These are phyloP conservation scores for Dactylellina cionopaga DNA, from an alignment of 2,329 filamentous ascomycete species.

Conservation along the genomic window DNA sequence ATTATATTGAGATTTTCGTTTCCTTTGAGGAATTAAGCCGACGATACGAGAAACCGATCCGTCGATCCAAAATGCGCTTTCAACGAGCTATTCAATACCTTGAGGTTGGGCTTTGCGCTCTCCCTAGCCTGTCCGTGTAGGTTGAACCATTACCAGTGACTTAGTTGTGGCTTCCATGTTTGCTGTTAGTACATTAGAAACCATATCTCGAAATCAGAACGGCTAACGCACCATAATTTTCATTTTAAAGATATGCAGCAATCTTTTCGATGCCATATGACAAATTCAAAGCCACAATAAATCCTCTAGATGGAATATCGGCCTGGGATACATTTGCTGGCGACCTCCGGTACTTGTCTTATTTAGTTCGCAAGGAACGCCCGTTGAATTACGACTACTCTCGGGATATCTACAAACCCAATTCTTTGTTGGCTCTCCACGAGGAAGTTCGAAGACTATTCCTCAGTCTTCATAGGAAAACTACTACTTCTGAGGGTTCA, in stretches of 20 bases:
- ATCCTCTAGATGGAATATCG: too few relatives aligned
- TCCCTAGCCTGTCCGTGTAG: not conserved
- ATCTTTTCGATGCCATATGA: not conserved
- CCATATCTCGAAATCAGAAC: too few relatives aligned
- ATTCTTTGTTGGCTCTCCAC: not conserved
- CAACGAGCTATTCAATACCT: not conserved
- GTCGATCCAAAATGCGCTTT: too few relatives aligned
- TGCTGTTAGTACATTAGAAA: too few relatives aligned
- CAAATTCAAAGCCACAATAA: not conserved
- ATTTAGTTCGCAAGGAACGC: not conserved
- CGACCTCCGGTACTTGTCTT: slow-evolving; percentile 10
- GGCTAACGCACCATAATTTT: too few relatives aligned
- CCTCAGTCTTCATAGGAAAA: not conserved
- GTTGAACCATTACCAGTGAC: too few relatives aligned
- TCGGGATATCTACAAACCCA: slow-evolving; percentile 2
- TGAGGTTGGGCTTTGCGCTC: not conserved
- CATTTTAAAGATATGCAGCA: slow-evolving; percentile 1
- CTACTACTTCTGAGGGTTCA: not conserved
- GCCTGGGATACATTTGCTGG: not conserved
- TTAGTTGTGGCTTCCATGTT: too few relatives aligned
- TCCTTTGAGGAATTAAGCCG: too few relatives aligned
- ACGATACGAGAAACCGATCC: too few relatives aligned
- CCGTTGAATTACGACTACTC: not conserved
- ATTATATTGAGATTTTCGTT: too few relatives aligned
- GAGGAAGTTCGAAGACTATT: not conserved